Conservation (phyloP, 225 moss, liverwort and hornwort genomes). For the Pseudisothecium myosuroides region DNA sequence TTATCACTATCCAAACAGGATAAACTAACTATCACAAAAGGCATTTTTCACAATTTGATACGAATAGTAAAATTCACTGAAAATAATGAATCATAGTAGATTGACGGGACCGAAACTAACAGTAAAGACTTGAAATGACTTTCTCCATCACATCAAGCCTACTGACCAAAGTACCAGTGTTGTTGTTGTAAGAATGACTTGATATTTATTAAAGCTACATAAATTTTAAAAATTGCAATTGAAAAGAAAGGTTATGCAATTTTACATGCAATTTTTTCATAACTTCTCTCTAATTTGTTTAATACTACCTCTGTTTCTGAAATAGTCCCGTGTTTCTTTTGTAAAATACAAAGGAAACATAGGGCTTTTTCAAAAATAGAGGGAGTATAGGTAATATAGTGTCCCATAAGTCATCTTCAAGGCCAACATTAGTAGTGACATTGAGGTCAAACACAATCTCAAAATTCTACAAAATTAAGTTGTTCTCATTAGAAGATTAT, state of each 20-base stretch:
- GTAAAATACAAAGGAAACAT: no score
- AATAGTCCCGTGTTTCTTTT: no score
- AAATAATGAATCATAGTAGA: not conserved
- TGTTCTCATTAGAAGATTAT: not conserved
- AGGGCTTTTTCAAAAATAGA: no score
- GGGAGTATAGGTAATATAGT: no score
- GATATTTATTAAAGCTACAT: not conserved
- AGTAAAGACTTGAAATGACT: not conserved
- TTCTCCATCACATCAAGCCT: not conserved
- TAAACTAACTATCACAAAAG: not conserved
- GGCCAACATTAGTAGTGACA: no score
- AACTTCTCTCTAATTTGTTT: fast-evolving
- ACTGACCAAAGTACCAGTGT: fast-evolving
- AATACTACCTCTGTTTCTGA: no score
- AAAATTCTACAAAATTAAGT: not conserved
- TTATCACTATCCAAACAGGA: not conserved
- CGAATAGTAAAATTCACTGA: not conserved
- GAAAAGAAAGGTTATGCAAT: not conserved
- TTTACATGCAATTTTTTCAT: not conserved
- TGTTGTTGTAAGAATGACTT: not conserved
- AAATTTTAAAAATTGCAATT: not conserved
- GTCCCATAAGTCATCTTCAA: not conserved
- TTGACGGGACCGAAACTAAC: fast-evolving
- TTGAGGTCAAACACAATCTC: not conserved
- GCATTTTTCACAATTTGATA: not conserved